phyloP scores from a whole-genome alignment of 1,284 basidiomycete genomes.

The Heterobasidion irregulare region DNA sequence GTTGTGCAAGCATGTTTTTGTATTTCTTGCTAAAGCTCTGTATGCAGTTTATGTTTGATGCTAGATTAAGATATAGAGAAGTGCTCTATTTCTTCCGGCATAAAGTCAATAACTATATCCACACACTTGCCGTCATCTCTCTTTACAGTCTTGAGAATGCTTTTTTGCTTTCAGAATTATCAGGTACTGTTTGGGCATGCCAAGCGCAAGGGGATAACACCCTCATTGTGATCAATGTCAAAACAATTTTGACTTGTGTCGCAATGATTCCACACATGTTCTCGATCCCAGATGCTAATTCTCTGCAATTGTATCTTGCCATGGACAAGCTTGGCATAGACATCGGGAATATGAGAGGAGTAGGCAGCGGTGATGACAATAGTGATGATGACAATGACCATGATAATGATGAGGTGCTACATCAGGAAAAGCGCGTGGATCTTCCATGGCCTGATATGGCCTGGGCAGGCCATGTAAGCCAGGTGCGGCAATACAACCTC shows the following conservation, averaged over 20 bases:
- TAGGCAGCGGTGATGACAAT: neutral
- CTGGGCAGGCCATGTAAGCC: too few species aligned
- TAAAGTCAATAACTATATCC: neutral
- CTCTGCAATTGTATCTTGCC: too few species aligned
- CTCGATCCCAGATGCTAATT: too few species aligned
- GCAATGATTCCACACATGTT: constrained; percentile 7
- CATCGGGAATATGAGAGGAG: too few species aligned
- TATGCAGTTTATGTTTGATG: neutral
- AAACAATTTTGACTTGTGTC: constrained; percentile 5
- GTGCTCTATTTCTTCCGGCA: neutral
- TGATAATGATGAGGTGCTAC: too few species aligned
- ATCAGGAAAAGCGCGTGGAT: too few species aligned
- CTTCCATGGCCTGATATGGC: too few species aligned
- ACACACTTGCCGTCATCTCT: constrained; percentile 5
- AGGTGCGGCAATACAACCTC: too few species aligned
- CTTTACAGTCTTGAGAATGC: constrained; percentile 4
- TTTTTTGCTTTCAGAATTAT: neutral
- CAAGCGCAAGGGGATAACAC: neutral
- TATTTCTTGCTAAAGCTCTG: neutral
- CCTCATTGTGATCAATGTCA: constrained; percentile 4
- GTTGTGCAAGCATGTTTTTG: neutral
- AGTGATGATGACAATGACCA: too few species aligned
- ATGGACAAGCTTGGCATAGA: too few species aligned
- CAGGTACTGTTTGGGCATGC: constrained; percentile 2
- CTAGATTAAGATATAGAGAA: constrained; percentile 1